Evolutionary conservation across 495 filamentous ascomycete genomes (phyloP).

Genomic region (Trichoderma asperelloides): DNA sequence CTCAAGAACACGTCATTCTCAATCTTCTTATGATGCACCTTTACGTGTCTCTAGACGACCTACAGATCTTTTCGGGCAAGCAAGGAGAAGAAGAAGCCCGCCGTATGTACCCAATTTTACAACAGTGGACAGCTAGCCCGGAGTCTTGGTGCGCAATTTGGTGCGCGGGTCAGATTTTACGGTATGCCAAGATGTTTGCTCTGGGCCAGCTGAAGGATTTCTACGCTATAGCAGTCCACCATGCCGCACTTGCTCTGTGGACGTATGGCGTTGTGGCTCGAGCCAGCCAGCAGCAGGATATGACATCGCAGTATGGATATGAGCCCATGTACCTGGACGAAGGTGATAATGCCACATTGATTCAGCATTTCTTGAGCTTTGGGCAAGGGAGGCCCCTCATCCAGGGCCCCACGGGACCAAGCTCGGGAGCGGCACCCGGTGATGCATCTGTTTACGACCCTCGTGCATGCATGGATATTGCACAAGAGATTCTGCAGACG

Average conservation of each 20-base stretch:
- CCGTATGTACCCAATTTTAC: slow-evolving; percentile 41
- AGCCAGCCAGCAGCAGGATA: slow-evolving; percentile 15
- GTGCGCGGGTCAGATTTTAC: slow-evolving; percentile 55
- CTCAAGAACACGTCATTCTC: slow-evolving; percentile 38
- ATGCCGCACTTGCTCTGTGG: slow-evolving; percentile 54
- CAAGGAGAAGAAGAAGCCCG: slow-evolving; percentile 53
- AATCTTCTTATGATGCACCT: slow-evolving; percentile 52
- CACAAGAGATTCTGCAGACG: slow-evolving; percentile 35
- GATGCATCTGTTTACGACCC: slow-evolving; percentile 32
- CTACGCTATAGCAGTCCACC: slow-evolving; percentile 49
- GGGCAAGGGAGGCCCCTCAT: slow-evolving; percentile 37
- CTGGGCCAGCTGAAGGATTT: slow-evolving; percentile 45
- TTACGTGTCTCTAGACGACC: slow-evolving; percentile 52
- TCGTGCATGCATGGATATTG: slow-evolving; percentile 36
- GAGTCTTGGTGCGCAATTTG: slow-evolving; percentile 50
- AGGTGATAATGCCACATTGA: slow-evolving; percentile 32
- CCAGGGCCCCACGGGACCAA: slow-evolving; percentile 16
- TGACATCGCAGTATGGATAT: slow-evolving; percentile 14
- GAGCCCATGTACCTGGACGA: slow-evolving; percentile 40
- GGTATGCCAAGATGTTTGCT: slow-evolving; percentile 41
- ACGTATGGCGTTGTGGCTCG: slow-evolving; percentile 43
- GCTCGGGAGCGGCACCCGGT: background rate
- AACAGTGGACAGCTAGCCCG: slow-evolving; percentile 41
- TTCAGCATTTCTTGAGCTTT: slow-evolving; percentile 39
- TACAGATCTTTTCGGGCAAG: slow-evolving; percentile 56